These are phyloP conservation scores for Nidula microcarpa DNA, from an alignment of 768 basidiomycete genomes.

Conservation along the genomic window DNA sequence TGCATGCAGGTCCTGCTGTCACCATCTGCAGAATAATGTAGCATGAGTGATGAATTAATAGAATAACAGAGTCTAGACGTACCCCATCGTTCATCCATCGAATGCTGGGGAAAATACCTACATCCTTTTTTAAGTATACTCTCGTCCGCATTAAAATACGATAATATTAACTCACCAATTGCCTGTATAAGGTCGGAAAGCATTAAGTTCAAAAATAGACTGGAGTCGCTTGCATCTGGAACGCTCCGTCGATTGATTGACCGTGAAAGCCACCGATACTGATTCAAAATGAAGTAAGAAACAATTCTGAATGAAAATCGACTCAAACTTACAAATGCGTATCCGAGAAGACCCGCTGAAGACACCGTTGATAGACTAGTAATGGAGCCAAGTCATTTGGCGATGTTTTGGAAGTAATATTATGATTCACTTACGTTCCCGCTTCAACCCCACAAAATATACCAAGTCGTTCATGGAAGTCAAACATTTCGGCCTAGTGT, in stretches of 20 bases:
- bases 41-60: not conserved
- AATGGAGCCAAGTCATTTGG: no score
- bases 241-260: not conserved
- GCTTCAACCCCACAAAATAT: conserved; percentile 17
- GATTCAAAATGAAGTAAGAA: not conserved
- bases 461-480: conserved; percentile 18
- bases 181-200: conserved; percentile 39
- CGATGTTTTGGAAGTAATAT: no score
- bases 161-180: conserved; percentile 8
- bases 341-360: no score
- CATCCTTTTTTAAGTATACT: not conserved
- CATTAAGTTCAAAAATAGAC: conserved; percentile 38
- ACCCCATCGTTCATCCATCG: conserved; percentile 37
- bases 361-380: no score
- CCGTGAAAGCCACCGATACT: not conserved
- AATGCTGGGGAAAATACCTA: conserved; percentile 38
- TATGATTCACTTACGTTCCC: conserved; percentile 8
- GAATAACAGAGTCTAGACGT: conserved; percentile 4
- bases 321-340: no score
- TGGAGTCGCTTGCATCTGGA: conserved; percentile 13
- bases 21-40: conserved; percentile 14
- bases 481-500: conserved; percentile 4
- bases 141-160: not conserved
- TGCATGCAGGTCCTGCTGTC: conserved; percentile 34
- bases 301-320: not conserved